Evolutionary conservation across 495 filamentous ascomycete genomes (phyloP), one percentile per base, ranked within the genome.

Genomic region (Penicillium lividum): DNA sequence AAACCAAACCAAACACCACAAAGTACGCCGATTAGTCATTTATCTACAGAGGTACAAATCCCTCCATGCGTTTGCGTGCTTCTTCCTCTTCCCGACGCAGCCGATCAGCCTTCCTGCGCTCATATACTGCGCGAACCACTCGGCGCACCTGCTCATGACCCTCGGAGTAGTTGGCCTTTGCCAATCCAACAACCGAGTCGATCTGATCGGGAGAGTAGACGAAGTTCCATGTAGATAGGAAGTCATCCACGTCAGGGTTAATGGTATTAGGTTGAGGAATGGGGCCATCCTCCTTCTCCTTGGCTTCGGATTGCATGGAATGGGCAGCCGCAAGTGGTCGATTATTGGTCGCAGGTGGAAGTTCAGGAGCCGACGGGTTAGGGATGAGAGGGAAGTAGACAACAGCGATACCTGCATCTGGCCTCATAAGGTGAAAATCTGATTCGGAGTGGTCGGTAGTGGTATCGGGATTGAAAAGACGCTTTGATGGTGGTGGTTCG

Each of bases 191-290:
- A 0, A 93, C 88, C 25, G 82, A 80, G 53, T 96, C 93, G 47
- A 97, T 80, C 66, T 97, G 86, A 55, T 91, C 82, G 0, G 92
- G 89, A 34, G 89, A 92, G 73, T 96, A 97, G 44, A 96, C 85
- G 68, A 97, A 97, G 70, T 97, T 98, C 94, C 94, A 98, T 1
- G 94, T 98, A 62, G 85, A 90, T 72, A 97, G 82, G 77, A 92
- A 98, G 50, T 92, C 89, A 56, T 83, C 85, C 11, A 79, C 83
- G 34, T 87, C 83, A 0, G 94, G 93, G 68, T 97, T 86, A 28
- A 97, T 87, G 51, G 84, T 88, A 6, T 81, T 80, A 1, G 93
- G 89, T 18, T 86, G 84, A 0, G 75, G 74, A 67, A 55, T 0
- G 67, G 71, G 13, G 5, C 18, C 25, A 0, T 55, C 7, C 15